phyloP scores from a whole-genome alignment of 2,329 filamentous ascomycete genomes.

The Fusarium floridanum region DNA sequence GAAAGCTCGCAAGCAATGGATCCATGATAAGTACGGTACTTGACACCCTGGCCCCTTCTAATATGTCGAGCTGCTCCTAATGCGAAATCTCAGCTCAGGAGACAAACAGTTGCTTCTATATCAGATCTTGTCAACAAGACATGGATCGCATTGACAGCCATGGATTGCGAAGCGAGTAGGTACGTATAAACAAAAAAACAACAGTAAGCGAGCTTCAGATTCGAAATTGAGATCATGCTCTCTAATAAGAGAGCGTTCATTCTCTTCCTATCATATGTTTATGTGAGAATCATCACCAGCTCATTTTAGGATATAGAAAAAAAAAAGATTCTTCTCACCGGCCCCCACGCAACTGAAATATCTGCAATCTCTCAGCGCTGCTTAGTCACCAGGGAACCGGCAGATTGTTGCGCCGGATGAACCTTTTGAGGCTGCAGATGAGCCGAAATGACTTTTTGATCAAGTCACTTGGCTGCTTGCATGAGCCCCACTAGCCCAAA shows the following conservation, averaged over 20 bases:
- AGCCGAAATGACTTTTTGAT: slow-evolving; percentile 14
- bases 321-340: slow-evolving; percentile 37
- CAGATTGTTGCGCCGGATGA: slow-evolving; percentile 43
- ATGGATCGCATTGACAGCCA: neutral
- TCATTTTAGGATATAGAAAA: slow-evolving; percentile 54
- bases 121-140: neutral
- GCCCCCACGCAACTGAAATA: slow-evolving; percentile 38
- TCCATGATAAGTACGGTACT: neutral
- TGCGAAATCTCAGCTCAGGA: neutral
- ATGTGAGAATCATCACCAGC: slow-evolving; percentile 73
- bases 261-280: slow-evolving; percentile 77
- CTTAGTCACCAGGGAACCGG: slow-evolving; percentile 47
- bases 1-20: neutral
- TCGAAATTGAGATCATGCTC: slow-evolving; percentile 72
- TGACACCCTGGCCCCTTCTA: too few relatives aligned
- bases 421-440: slow-evolving; percentile 12
- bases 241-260: slow-evolving; percentile 67
- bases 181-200: slow-evolving; percentile 8
- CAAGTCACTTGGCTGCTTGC: slow-evolving; percentile 34
- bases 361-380: slow-evolving; percentile 16
- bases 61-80: neutral
- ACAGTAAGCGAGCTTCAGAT: slow-evolving; percentile 66
- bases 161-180: neutral
- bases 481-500: slow-evolving; percentile 29
- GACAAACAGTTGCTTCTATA: neutral